Evolutionary conservation across 441 rosid genomes (phyloP), one percentile per base, ranked within the genome.

Genomic region (Populus trichocarpa): DNA sequence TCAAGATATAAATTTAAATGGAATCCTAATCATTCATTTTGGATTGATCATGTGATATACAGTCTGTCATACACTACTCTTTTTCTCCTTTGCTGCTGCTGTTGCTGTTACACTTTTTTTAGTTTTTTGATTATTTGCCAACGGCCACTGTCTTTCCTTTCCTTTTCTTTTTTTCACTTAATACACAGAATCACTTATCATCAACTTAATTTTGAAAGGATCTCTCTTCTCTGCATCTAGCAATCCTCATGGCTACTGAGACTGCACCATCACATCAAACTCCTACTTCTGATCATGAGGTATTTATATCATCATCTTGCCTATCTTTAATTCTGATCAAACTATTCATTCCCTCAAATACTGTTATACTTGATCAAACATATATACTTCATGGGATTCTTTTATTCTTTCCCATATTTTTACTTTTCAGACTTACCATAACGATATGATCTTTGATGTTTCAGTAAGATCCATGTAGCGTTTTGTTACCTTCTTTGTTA

Each of bases 1-100:
- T 67, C 28, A 16, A 9, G 23, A 67, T 36, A 20, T 5, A 64
- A 53, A 20, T 25, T 38, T 46, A 18, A 61, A 75, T 65, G 75
- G 65, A 67, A 74, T 77, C 79, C 75, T 59, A 77, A 77, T 83
- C 74, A 83, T 80, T 69, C 78, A 73, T 40, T 33, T 25, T 59
- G 50, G 64, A 36, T 36, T 73, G 78, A 79, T 70, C 80, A 63
- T 82, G 82, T 70, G 80, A 70, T 80, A 53, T 76, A 77, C 83
- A 74, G 73, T 77, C 77, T 83, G 75, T 77, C 77, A 68, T 46
- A 16, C 75, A 38, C 69, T 68, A 53, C 28, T 74, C 1, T 68
- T 78, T 25, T 33, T n/a, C 32, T 14, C 28, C 65, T 26, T 57
- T 8, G 20, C 33, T 42, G 59, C 72, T 42, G 38, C 76, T 57